A percentile compares a stretch with the other conserved stretches of the same genome.
Conservation (phyloP, 2,329 filamentous ascomycete genomes). For the Botrytis deweyae region DNA sequence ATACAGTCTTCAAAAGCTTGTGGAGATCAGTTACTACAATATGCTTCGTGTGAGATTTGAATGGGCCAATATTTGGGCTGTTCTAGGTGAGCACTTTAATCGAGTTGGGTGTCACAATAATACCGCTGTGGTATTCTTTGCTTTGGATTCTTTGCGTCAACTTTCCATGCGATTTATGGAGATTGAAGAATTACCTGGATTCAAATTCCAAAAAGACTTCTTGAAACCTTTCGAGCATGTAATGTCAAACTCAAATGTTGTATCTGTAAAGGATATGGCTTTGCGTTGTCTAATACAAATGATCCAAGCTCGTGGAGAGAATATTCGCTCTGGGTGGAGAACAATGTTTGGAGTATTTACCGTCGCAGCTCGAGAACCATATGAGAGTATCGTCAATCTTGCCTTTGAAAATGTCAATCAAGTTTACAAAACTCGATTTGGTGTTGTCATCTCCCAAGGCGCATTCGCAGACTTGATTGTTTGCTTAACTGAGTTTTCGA, state of each 20-base stretch:
- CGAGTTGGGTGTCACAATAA: constrained; percentile 95
- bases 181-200: constrained; percentile 93
- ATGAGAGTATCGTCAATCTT: constrained; percentile 93
- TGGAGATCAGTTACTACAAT: constrained; percentile 99
- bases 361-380: constrained; percentile 86
- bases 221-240: constrained; percentile 98
- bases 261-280: constrained; percentile 96
- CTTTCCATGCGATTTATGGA: constrained; percentile 99
- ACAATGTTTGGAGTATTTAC: constrained; percentile 99
- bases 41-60: constrained; percentile 98
- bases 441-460: constrained; percentile 92
- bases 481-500: constrained; percentile 96
- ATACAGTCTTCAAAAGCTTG: constrained; percentile 95
- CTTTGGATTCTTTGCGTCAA: constrained; percentile 90
- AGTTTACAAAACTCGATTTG: constrained; percentile 93
- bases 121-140: constrained; percentile 95
- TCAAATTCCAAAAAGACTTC: constrained; percentile 99
- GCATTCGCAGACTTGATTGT: constrained; percentile 96
- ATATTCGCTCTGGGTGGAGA: constrained; percentile 96
- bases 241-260: constrained; percentile 85
- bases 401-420: constrained; percentile 96
- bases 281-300: constrained; percentile 96
- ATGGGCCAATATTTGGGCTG: constrained; percentile 96
- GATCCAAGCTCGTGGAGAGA: constrained; percentile 95
- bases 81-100: constrained; percentile 98